These are phyloP conservation scores for Cystofilobasidium bisporidii DNA, from an alignment of 768 basidiomycete species.

Conservation along the genomic window DNA sequence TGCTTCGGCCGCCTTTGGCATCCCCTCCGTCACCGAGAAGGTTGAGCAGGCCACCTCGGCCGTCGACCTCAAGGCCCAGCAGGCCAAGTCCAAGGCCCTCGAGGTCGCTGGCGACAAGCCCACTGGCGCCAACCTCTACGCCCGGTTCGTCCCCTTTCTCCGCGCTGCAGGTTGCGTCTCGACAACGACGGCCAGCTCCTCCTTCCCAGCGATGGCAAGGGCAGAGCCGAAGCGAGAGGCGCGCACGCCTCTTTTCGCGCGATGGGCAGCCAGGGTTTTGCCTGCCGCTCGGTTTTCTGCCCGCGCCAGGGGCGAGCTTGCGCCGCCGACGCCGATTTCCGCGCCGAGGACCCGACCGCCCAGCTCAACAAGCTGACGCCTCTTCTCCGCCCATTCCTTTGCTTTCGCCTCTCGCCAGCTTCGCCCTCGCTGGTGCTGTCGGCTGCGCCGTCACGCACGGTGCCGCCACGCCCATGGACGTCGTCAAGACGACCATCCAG, in stretches of 20 bases:
- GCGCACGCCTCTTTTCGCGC: no score
- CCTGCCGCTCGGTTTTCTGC: no score
- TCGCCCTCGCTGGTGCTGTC: constrained; percentile 34
- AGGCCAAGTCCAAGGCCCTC: constrained; percentile 20
- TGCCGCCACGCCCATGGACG: constrained; percentile 39
- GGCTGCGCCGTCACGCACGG: constrained; percentile 34
- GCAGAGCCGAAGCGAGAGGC: no score
- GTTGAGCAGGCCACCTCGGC: constrained; percentile 25
- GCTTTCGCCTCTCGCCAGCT: neutral
- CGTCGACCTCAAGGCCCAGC: constrained; percentile 25
- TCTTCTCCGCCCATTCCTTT: neutral
- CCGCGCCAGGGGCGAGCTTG: no score
- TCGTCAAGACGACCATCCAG: constrained; percentile 40
- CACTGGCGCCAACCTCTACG: constrained; percentile 34
- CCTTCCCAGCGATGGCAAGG: no score
- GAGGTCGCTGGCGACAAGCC: constrained; percentile 25
- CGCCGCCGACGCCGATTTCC: no score
- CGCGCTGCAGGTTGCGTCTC: neutral
- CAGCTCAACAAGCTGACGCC: neutral
- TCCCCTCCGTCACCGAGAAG: constrained; percentile 30
- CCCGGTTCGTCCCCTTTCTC: constrained; percentile 27
- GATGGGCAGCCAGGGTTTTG: no score
- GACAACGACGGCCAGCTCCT: no score
- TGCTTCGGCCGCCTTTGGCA: constrained; percentile 26
- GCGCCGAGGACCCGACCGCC: neutral